Percentiles rank a stretch among this genome's conserved stretches.
Conservation (phyloP, 768 basidiomycete genomes). For the Suillus americanus region DNA sequence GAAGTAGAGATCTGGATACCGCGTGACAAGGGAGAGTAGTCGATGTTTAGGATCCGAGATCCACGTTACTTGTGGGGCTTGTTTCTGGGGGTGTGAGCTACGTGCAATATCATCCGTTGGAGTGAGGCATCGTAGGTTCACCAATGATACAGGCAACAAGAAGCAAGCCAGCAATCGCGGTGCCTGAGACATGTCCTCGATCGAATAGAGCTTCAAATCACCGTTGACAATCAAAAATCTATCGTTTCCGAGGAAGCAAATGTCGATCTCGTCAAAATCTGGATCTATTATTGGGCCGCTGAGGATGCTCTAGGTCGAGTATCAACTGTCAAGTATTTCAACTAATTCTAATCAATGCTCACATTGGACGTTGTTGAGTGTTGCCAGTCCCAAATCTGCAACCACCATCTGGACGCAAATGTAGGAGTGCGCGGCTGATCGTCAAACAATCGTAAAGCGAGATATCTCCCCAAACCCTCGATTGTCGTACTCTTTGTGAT, state of each 20-base stretch:
- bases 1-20: background rate
- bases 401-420: background rate
- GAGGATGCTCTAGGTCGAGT: background rate
- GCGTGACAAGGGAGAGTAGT: background rate
- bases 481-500: background rate
- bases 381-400: constrained; percentile 1
- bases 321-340: background rate
- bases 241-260: background rate
- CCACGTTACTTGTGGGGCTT: background rate
- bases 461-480: background rate
- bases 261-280: background rate
- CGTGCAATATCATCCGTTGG: background rate
- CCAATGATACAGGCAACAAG: background rate
- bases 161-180: background rate
- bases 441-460: background rate
- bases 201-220: background rate
- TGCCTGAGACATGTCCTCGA: background rate
- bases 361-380: background rate
- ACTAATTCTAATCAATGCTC: background rate
- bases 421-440: background rate
- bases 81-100: background rate
- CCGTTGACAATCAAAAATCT: background rate
- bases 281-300: background rate
- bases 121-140: background rate
- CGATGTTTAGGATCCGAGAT: background rate